Evolutionary conservation across 2,329 filamentous ascomycete genomes (phyloP).

Genomic region (Apiospora arundinis): DNA sequence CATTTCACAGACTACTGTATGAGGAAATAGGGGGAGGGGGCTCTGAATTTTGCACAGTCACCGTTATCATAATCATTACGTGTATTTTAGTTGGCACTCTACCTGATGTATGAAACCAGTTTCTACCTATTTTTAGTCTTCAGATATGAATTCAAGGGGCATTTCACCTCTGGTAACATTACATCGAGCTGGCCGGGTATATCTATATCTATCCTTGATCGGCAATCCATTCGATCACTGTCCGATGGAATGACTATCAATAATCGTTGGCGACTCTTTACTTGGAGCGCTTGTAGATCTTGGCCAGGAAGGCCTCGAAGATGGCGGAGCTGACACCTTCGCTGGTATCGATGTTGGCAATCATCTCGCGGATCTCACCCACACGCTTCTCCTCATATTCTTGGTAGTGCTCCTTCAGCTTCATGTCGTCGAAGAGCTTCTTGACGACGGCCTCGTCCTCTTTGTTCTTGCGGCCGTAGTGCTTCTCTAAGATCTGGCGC

Average conservation of each 20-base stretch:
- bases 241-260: neutral
- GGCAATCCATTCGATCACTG: neutral
- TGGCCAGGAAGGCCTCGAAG: slow-evolving; percentile 87
- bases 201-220: neutral
- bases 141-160: neutral
- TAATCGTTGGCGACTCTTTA: neutral
- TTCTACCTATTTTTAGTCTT: neutral
- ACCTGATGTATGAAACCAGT: neutral
- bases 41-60: neutral
- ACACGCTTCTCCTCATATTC: slow-evolving; percentile 91
- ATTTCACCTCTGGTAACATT: neutral
- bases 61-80: neutral
- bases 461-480: slow-evolving; percentile 93
- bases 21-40: neutral
- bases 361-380: slow-evolving; percentile 76
- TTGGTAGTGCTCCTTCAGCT: slow-evolving; percentile 82
- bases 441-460: slow-evolving; percentile 85
- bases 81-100: neutral
- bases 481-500: slow-evolving; percentile 83
- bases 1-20: neutral
- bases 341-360: slow-evolving; percentile 81
- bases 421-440: slow-evolving; percentile 84
- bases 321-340: slow-evolving; percentile 88
- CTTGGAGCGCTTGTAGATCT: slow-evolving; percentile 87
- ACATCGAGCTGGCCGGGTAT: neutral